Percentiles rank a stretch among this genome's conserved stretches.
phyloP scores from a whole-genome alignment of 2,329 filamentous ascomycete genomes.

The Lecanoromycetidae sp. region DNA sequence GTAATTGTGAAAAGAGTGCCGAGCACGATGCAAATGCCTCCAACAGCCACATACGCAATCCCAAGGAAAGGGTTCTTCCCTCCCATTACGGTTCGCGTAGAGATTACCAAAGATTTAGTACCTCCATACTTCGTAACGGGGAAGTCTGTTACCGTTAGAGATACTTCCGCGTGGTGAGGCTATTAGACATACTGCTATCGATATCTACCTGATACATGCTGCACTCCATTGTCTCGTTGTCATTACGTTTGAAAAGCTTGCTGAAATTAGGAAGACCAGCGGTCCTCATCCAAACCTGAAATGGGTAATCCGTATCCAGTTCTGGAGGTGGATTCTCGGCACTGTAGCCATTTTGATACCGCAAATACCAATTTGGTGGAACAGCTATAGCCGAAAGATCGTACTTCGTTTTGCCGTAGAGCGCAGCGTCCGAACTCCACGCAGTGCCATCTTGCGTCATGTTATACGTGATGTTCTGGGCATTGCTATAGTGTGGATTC shows the following conservation, averaged over 20 bases:
- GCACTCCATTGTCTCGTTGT: constrained; percentile 50
- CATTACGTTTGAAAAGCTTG: constrained; percentile 80
- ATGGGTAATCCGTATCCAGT: constrained; percentile 63
- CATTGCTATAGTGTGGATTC: constrained; percentile 35
- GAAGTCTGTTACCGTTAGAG: constrained; percentile 50
- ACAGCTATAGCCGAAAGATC: constrained; percentile 55
- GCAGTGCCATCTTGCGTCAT: constrained; percentile 74
- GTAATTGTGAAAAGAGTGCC: constrained; percentile 80
- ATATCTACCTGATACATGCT: constrained; percentile 71
- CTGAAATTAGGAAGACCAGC: constrained; percentile 88
- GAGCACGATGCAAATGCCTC: constrained; percentile 80
- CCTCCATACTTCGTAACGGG: constrained; percentile 66
- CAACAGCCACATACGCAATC: constrained; percentile 90
- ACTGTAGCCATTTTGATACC: constrained; percentile 61
- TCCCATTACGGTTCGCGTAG: constrained; percentile 83
- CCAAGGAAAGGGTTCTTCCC: constrained; percentile 92
- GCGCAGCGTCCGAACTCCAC: constrained; percentile 68
- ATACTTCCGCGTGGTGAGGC: constrained; percentile 4
- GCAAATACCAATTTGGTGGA: constrained; percentile 70
- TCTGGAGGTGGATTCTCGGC: constrained; percentile 54
- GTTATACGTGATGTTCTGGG: constrained; percentile 44
- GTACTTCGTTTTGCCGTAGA: constrained; percentile 65
- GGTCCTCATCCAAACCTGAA: constrained; percentile 98
- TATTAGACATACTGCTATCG: constrained; percentile 55
- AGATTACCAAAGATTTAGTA: constrained; percentile 80